Evolutionary conservation across 1,139 yeast genomes (phyloP).

Genomic region (Yamadazyma pseudoaaseri): DNA sequence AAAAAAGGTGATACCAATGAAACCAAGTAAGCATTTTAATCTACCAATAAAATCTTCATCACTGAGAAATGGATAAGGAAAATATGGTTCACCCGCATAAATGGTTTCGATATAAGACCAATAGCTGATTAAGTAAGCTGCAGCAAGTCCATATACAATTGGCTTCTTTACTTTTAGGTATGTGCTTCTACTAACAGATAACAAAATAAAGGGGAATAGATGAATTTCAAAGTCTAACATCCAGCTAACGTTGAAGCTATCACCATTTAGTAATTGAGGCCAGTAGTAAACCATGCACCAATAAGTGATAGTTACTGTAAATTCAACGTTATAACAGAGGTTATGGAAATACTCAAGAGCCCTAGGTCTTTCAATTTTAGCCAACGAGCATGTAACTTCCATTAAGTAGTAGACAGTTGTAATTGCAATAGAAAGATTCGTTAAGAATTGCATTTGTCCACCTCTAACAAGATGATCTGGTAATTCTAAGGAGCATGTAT

Average conservation of each 20-base stretch:
- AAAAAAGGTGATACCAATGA: constrained; percentile 2
- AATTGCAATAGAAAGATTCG: constrained; percentile 18
- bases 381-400: constrained; percentile 2
- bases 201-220: constrained; percentile 20
- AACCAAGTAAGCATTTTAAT: constrained; percentile 8
- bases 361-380: background rate
- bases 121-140: constrained; percentile 5
- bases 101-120: constrained; percentile 11
- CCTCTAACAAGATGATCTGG: constrained; percentile 19
- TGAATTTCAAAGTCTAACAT: constrained; percentile 23
- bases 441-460: constrained; percentile 23
- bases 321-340: constrained; percentile 19
- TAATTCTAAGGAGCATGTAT: constrained; percentile 14
- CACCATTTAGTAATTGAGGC: constrained; percentile 20
- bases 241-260: constrained; percentile 17
- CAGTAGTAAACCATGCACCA: constrained; percentile 20
- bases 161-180: background rate
- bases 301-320: constrained; percentile 22
- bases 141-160: background rate
- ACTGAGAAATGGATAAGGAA: constrained; percentile 12
- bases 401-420: constrained; percentile 13
- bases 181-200: constrained; percentile 4
- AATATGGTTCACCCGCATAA: constrained; percentile 7
- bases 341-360: constrained; percentile 8
- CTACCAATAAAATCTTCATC: constrained; percentile 3